Evolutionary conservation across 2,329 filamentous ascomycete species (phyloP).

Genomic region (Botrytis paeoniae): DNA sequence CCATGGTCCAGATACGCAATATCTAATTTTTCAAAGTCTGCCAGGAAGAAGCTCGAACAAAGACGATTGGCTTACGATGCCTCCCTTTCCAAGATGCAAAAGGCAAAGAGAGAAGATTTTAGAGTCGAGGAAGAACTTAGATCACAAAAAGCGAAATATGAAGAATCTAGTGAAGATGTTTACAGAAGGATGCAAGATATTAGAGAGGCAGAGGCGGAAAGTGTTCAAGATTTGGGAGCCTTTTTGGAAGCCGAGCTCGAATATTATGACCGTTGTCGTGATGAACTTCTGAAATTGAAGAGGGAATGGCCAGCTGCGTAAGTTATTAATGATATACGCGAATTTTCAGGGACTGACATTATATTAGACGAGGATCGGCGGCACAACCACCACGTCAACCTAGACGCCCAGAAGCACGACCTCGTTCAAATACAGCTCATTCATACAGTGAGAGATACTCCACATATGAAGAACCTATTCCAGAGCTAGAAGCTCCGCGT

Average conservation of each 20-base stretch:
- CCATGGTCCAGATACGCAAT: slow-evolving; percentile 23
- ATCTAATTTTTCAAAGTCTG: slow-evolving; percentile 47
- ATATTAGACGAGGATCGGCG: slow-evolving; percentile 14
- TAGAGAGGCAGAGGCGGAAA: slow-evolving; percentile 85
- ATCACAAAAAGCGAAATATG: slow-evolving; percentile 89
- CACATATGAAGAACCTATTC: slow-evolving; percentile 48
- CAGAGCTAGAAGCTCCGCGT: slow-evolving; percentile 44
- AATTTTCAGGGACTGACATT: neutral
- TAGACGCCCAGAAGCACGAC: slow-evolving; percentile 39
- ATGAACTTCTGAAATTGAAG: slow-evolving; percentile 71
- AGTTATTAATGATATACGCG: slow-evolving; percentile 30
- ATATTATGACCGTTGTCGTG: slow-evolving; percentile 86
- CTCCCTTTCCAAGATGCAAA: slow-evolving; percentile 84
- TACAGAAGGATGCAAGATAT: slow-evolving; percentile 92
- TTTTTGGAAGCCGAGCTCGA: slow-evolving; percentile 88
- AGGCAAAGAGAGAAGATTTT: slow-evolving; percentile 91
- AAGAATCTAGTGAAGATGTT: slow-evolving; percentile 91
- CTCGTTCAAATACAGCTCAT: slow-evolving; percentile 62
- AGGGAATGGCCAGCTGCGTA: slow-evolving; percentile 66
- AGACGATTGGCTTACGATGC: slow-evolving; percentile 89
- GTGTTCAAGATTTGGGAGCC: slow-evolving; percentile 70
- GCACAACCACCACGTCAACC: slow-evolving; percentile 26
- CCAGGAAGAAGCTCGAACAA: slow-evolving; percentile 91
- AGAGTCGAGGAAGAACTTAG: slow-evolving; percentile 89
- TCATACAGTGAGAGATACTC: slow-evolving; percentile 60